Percentiles rank a stretch among this genome's conserved stretches.
Evolutionary conservation across 306 rosid genomes (phyloP).

Genomic region (Cicer chorassanicum): DNA sequence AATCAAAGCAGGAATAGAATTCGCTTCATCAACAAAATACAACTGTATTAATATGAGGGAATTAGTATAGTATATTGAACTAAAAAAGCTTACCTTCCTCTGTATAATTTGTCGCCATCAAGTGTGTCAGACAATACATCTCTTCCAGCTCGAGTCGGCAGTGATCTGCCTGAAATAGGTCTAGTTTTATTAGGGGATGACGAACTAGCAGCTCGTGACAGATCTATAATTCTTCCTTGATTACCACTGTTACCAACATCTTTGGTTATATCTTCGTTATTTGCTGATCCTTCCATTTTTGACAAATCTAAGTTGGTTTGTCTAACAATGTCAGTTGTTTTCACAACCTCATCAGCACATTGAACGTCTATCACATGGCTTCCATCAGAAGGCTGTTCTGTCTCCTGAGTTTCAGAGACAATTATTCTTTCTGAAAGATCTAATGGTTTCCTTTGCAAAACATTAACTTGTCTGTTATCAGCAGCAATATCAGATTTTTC

Average conservation of each 20-base stretch:
- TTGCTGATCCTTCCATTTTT: conserved; percentile 51
- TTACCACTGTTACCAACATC: conserved; percentile 58
- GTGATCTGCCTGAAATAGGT: conserved; percentile 54
- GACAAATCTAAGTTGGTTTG: conserved; percentile 48
- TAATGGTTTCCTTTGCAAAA: conserved; percentile 38
- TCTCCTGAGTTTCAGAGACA: conserved; percentile 43
- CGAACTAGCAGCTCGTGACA: conserved; percentile 60
- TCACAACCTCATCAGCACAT: conserved; percentile 53
- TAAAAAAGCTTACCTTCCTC: conserved; percentile 72
- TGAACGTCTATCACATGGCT: conserved; percentile 50
- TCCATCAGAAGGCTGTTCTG: conserved; percentile 46
- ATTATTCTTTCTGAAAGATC: conserved; percentile 47
- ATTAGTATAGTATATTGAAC: not conserved
- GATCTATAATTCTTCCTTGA: conserved; percentile 72
- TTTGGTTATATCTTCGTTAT: conserved; percentile 59
- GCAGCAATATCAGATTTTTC: conserved; percentile 48
- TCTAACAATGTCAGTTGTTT: conserved; percentile 51
- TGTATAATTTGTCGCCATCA: conserved; percentile 57
- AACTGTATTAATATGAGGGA: not conserved
- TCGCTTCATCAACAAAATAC: conserved; percentile 21
- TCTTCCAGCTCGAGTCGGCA: conserved; percentile 59
- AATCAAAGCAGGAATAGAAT: conserved; percentile 38
- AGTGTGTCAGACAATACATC: conserved; percentile 59
- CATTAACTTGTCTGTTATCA: conserved; percentile 41
- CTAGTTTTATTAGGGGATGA: conserved; percentile 67